Percentiles rank a stretch among this genome's conserved stretches.
These are phyloP conservation scores for Penicillium turbatum DNA, from an alignment of 495 filamentous ascomycete genomes.

Conservation along the genomic window DNA sequence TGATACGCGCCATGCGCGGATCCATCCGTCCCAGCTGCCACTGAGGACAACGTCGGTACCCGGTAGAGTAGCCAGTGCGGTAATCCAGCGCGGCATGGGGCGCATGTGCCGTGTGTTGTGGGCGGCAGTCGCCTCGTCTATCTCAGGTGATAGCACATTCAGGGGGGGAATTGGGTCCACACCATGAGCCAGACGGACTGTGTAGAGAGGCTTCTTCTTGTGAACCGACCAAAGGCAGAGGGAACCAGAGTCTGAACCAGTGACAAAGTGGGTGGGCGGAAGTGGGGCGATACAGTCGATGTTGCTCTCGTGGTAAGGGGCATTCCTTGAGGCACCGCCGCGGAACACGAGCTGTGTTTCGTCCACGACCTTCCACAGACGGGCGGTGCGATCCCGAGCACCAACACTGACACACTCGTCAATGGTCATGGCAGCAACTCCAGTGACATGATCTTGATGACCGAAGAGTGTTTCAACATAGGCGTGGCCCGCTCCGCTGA, in stretches of 20 bases:
- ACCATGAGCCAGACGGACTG: slow-evolving; percentile 76
- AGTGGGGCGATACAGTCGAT: slow-evolving; percentile 87
- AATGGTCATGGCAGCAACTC: slow-evolving; percentile 72
- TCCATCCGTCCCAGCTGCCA: slow-evolving; percentile 88
- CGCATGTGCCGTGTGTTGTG: slow-evolving; percentile 46
- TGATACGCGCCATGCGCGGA: slow-evolving; percentile 80
- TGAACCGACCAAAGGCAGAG: slow-evolving; percentile 84
- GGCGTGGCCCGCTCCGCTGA: slow-evolving; percentile 54
- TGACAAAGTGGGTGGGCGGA: slow-evolving; percentile 86
- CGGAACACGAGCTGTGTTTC: slow-evolving; percentile 94
- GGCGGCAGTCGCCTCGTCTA: slow-evolving; percentile 53
- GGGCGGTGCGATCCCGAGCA: slow-evolving; percentile 84
- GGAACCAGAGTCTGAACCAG: slow-evolving; percentile 83
- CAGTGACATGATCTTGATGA: slow-evolving; percentile 85
- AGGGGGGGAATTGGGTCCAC: slow-evolving; percentile 61
- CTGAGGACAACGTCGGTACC: slow-evolving; percentile 84
- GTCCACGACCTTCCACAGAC: slow-evolving; percentile 94
- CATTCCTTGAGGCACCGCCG: slow-evolving; percentile 60
- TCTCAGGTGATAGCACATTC: slow-evolving; percentile 67
- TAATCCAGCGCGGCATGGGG: slow-evolving; percentile 73
- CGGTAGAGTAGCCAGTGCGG: slow-evolving; percentile 77
- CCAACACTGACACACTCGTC: slow-evolving; percentile 91
- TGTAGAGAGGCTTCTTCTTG: slow-evolving; percentile 93
- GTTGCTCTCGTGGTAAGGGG: slow-evolving; percentile 67
- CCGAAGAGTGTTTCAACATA: slow-evolving; percentile 96